Evolutionary conservation across 441 rosid species (phyloP).

Genomic region (Corymbia calophylla): DNA sequence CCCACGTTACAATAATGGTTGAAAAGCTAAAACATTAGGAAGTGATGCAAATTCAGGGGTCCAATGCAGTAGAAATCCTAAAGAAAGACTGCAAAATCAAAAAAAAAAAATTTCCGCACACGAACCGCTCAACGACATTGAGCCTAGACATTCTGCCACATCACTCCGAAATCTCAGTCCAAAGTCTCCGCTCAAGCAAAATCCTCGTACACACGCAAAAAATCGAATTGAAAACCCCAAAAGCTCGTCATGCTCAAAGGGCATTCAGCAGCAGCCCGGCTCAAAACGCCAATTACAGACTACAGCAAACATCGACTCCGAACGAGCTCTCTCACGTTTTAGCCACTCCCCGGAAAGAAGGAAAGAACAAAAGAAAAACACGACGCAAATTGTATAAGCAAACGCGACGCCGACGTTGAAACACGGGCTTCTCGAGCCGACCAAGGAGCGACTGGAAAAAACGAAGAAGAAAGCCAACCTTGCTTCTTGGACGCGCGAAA

Average conservation of each 20-base stretch:
- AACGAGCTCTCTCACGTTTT: neutral
- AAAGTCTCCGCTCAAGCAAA: neutral
- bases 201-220: neutral
- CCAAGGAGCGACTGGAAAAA: neutral
- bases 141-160: neutral
- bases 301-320: neutral
- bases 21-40: neutral
- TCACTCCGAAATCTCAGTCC: neutral
- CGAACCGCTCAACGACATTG: neutral
- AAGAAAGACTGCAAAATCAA: neutral
- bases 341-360: neutral
- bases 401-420: neutral
- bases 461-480: slow-evolving; percentile 18
- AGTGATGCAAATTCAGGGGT: neutral
- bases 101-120: too few species aligned
- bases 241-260: neutral
- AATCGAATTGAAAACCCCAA: neutral
- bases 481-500: slow-evolving; percentile 36
- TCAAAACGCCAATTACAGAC: neutral
- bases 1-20: neutral
- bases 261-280: neutral
- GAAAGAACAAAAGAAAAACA: neutral
- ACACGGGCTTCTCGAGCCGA: neutral
- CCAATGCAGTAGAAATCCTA: neutral
- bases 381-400: neutral